These are phyloP conservation scores for Candida tibetensis DNA, from an alignment of 805 yeast genomes.

Conservation along the genomic window DNA sequence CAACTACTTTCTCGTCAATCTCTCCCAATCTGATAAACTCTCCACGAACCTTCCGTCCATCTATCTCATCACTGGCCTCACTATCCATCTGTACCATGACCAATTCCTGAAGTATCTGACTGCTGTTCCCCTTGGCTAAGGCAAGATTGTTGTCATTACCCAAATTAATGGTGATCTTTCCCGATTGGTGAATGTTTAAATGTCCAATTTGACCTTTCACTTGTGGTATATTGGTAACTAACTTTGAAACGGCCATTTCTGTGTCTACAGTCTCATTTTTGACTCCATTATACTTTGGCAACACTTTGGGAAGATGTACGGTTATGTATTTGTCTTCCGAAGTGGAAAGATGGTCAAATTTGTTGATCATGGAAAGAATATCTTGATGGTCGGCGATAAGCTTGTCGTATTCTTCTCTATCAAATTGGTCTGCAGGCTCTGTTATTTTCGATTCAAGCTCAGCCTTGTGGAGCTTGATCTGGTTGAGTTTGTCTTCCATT, in stretches of 20 bases:
- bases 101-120: conserved; percentile 71
- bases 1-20: conserved; percentile 54
- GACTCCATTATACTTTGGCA: conserved; percentile 36
- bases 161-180: conserved; percentile 69
- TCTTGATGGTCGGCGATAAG: conserved; percentile 29
- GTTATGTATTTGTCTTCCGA: conserved; percentile 27
- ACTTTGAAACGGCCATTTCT: not conserved
- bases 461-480: conserved; percentile 24
- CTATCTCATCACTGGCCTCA: conserved; percentile 23
- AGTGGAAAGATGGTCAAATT: conserved; percentile 20
- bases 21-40: conserved; percentile 50
- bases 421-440: conserved; percentile 27
- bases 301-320: conserved; percentile 48
- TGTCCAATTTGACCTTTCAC: conserved; percentile 65
- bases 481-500: conserved; percentile 24
- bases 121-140: conserved; percentile 66
- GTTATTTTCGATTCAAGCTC: conserved; percentile 27
- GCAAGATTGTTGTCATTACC: conserved; percentile 66
- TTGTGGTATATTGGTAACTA: not conserved
- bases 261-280: conserved; percentile 5
- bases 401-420: conserved; percentile 29
- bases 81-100: conserved; percentile 49
- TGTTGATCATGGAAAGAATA: conserved; percentile 25
- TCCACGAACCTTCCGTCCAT: conserved; percentile 19
- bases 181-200: conserved; percentile 77